Evolutionary conservation across 2,329 filamentous ascomycete genomes (phyloP).

Genomic region (Westerdykella ornata): DNA sequence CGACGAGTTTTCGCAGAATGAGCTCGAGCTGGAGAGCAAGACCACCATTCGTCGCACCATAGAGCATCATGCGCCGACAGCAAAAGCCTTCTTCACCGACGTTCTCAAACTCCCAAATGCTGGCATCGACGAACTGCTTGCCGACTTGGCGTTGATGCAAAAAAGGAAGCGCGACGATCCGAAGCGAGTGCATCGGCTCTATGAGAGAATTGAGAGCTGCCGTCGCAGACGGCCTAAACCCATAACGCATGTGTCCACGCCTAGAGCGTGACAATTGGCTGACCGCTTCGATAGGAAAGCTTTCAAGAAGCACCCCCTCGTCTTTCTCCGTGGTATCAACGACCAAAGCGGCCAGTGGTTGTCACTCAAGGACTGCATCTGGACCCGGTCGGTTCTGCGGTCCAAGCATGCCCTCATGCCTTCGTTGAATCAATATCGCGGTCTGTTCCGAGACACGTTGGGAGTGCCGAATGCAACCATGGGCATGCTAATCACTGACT

Average conservation of each 20-base stretch:
- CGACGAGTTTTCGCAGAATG: conserved; percentile 5
- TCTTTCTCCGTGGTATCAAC: conserved; percentile 5
- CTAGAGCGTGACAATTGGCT: conserved; percentile 2
- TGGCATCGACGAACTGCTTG: conserved; percentile 6
- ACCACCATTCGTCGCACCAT: conserved; percentile 4
- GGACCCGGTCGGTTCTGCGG: conserved; percentile 5
- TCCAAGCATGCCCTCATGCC: conserved; percentile 6
- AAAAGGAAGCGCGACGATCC: conserved; percentile 4
- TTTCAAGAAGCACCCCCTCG: conserved; percentile 1
- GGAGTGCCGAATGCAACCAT: conserved; percentile 6
- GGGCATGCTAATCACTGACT: conserved; percentile 5
- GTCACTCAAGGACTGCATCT: conserved; percentile 3
- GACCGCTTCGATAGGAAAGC: conserved; percentile 4
- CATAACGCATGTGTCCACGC: conserved; percentile 1
- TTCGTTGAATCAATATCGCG: conserved; percentile 6
- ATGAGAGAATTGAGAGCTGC: conserved; percentile 7
- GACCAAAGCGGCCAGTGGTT: conserved; percentile 1
- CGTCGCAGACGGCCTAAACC: conserved; percentile 1
- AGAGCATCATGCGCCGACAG: conserved; percentile 2
- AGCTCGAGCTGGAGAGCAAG: conserved; percentile 6
- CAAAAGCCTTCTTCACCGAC: conserved; percentile 5
- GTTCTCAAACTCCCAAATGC: conserved; percentile 5
- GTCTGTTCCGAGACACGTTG: conserved; percentile 6
- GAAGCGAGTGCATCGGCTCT: conserved; percentile 4
- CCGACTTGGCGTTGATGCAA: conserved; percentile 5